A percentile compares a stretch with the other conserved stretches of the same genome.
Conservation (phyloP, 2,329 filamentous ascomycete species). For the Claviceps arundinis region DNA sequence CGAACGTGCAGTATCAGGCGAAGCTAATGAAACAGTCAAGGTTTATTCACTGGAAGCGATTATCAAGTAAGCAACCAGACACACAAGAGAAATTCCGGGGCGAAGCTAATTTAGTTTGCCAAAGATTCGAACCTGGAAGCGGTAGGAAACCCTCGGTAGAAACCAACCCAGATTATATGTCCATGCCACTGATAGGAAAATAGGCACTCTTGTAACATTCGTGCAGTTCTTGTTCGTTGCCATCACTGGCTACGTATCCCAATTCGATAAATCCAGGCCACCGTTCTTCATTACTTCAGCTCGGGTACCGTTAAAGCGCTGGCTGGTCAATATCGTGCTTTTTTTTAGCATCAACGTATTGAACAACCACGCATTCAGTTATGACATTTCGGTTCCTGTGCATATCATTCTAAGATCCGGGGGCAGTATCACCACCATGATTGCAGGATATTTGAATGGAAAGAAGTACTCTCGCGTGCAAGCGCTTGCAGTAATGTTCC, state of each 20-base stretch:
- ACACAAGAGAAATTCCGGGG: background rate
- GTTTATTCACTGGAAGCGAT: constrained; percentile 95
- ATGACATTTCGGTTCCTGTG: constrained; percentile 88
- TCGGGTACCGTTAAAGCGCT: constrained; percentile 69
- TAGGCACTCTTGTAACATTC: constrained; percentile 76
- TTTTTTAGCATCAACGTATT: constrained; percentile 91
- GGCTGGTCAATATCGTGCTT: constrained; percentile 76
- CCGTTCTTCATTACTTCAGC: constrained; percentile 65
- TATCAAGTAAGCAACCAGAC: constrained; percentile 55
- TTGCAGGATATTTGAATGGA: constrained; percentile 75
- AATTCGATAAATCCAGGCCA: constrained; percentile 53
- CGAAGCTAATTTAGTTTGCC: background rate
- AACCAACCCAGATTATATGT: background rate
- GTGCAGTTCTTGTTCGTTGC: constrained; percentile 80
- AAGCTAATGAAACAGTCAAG: constrained; percentile 28
- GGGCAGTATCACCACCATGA: constrained; percentile 89
- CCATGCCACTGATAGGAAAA: constrained; percentile 4
- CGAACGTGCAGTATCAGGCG: background rate
- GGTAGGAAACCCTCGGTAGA: constrained; percentile 35
- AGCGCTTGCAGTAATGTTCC: constrained; percentile 63
- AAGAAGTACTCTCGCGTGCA: constrained; percentile 75
- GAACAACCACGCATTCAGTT: constrained; percentile 96
- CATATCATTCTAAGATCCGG: constrained; percentile 95
- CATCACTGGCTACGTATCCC: constrained; percentile 60
- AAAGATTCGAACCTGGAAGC: constrained; percentile 68